Base-by-base conservation (phyloP, 495 filamentous ascomycete species). In the Aspergillus diversus region DNA sequence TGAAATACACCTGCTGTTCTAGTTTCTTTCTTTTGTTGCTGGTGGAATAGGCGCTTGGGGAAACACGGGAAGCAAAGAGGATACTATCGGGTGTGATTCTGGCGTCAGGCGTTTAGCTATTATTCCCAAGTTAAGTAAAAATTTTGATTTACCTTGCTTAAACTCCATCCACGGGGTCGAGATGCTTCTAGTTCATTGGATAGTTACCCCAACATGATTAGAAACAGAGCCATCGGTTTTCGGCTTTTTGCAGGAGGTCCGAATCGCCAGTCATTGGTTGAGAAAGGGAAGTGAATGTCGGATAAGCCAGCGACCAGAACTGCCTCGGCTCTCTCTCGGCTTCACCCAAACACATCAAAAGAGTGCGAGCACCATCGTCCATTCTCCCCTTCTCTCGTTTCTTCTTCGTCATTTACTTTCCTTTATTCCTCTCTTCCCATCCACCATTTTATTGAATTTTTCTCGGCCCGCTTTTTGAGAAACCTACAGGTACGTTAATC, bases 291-390 rank as follows among this genome's bases (percentile, higher is more conserved):
- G 33, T 33, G 33, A 59, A 27, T 21, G 31, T 50, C 53, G 37
- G 57, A 65, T 57, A 65, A 63, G 33, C 27, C 5, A 15, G 57
- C 46, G 47, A 46, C 50, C 13, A 50, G 49, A 68, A 48, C 48
- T 50, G 54, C 67, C 67, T 66, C 63, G 67, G 67, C 61, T 63
- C 52, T 33, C 59, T 46, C 64, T 69, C 67, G 67, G 64, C 48
- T 68, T 57, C 42, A 6, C 39, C 34, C 27, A 52, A 58, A 35
- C 48, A 59, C 50, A 61, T 55, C 50, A 48, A 53, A 55, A 61
- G 58, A 60, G 57, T 15, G 33, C 13, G 17, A 33, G 32, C 39
- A 7, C 35, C 54, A 31, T 47, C 35, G 27, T 62, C 34, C 17
- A 42, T 42, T 50, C 59, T 47, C 17, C 43, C 52, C 53, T 51